phyloP scores from a whole-genome alignment of 345 rosid species.

The Anacardium occidentale region DNA sequence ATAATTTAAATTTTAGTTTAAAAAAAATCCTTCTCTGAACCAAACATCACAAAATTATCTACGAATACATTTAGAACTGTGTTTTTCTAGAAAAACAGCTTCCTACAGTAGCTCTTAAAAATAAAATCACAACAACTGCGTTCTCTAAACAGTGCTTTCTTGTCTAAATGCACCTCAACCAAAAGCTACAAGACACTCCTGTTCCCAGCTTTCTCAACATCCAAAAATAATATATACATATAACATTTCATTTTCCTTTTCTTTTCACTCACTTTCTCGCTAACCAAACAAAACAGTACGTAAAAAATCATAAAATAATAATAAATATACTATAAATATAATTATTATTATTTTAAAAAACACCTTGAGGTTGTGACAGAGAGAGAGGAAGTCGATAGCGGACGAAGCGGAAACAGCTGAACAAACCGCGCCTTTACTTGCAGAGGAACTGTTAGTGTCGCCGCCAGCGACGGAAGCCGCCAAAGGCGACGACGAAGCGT shows the following conservation, averaged over 20 bases:
- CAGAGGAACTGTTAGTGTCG: constrained; percentile 21
- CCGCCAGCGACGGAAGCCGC: constrained; percentile 33
- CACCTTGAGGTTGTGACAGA: constrained; percentile 90
- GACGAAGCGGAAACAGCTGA: constrained; percentile 43
- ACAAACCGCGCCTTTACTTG: constrained; percentile 16
- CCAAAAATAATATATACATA: not conserved
- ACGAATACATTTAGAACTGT: not conserved
- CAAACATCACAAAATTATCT: no score
- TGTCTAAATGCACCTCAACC: not conserved
- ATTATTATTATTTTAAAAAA: not conserved
- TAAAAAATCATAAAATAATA: not conserved
- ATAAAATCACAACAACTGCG: not conserved
- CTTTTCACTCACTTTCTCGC: constrained; percentile 1
- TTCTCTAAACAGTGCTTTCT: not conserved
- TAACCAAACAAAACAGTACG: not conserved
- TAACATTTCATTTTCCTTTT: no score
- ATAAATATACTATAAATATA: no score
- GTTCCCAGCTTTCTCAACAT: not conserved
- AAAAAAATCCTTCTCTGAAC: no score
- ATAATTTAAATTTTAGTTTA: no score
- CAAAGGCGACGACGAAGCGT: constrained; percentile 37
- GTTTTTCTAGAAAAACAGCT: not conserved
- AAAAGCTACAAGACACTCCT: not conserved
- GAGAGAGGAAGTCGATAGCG: constrained; percentile 82
- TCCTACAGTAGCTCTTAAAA: not conserved